Percentiles rank a stretch among this genome's conserved stretches.
Conservation (phyloP, 805 yeast genomes). For the Yamadazyma olivae region DNA sequence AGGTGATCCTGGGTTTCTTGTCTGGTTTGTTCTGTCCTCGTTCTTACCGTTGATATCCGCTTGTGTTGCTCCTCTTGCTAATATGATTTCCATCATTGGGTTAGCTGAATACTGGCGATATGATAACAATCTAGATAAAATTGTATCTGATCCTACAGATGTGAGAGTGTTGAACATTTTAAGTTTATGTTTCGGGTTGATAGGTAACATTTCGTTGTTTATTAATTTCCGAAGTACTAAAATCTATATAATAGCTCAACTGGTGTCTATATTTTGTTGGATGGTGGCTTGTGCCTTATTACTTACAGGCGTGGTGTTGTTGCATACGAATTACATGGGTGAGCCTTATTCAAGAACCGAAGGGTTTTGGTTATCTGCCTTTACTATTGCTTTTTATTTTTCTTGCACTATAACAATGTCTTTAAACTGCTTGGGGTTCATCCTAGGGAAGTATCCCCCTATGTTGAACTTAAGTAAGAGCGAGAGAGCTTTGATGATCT, state of each 20-base stretch:
- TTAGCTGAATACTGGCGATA: constrained; percentile 67
- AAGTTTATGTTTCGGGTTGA: constrained; percentile 60
- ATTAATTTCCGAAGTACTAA: constrained; percentile 63
- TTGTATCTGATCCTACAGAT: constrained; percentile 35
- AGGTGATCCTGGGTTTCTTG: constrained; percentile 32
- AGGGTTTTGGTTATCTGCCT: constrained; percentile 78
- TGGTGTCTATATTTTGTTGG: constrained; percentile 64
- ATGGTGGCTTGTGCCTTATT: constrained; percentile 54
- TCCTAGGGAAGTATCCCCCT: constrained; percentile 60
- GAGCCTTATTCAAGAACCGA: constrained; percentile 33
- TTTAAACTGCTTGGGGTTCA: constrained; percentile 62
- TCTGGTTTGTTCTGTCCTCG: constrained; percentile 66
- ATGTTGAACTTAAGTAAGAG: constrained; percentile 61
- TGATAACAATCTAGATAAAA: constrained; percentile 18
- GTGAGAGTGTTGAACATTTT: constrained; percentile 57
- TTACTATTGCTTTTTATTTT: constrained; percentile 63
- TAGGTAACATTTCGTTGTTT: constrained; percentile 66
- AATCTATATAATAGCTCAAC: constrained; percentile 59
- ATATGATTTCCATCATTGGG: constrained; percentile 69
- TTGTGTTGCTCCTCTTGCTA: constrained; percentile 76
- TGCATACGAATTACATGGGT: constrained; percentile 21
- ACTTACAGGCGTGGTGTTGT: constrained; percentile 43
- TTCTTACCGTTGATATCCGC: constrained; percentile 76
- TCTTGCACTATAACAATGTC: constrained; percentile 50
- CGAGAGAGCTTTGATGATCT: constrained; percentile 73